Conservation (phyloP, 495 filamentous ascomycete genomes). For the Hypoxylon intermedium region DNA sequence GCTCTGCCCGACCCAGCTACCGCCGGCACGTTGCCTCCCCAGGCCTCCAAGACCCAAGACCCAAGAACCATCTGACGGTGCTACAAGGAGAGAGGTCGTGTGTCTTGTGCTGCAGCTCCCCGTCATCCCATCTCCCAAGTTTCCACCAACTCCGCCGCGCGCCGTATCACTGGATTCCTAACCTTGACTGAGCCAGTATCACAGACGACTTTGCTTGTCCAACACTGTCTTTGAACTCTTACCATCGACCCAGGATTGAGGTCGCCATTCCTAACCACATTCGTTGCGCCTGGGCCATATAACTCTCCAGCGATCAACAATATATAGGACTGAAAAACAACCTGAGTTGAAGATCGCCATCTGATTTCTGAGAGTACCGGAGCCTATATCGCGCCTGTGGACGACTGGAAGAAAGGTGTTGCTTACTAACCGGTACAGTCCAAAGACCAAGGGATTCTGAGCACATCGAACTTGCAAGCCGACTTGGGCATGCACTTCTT, state of each 20-base stretch:
- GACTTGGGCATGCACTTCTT: constrained; percentile 24
- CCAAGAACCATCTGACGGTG: constrained; percentile 42
- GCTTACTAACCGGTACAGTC: constrained; percentile 21
- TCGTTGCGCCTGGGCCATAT: constrained; percentile 29
- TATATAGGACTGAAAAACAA: constrained; percentile 11
- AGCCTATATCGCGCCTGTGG: constrained; percentile 12
- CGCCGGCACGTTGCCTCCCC: constrained; percentile 42
- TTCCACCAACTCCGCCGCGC: constrained; percentile 54
- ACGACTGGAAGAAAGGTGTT: constrained; percentile 23
- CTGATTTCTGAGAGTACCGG: constrained; percentile 9
- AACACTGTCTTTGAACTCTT: constrained; percentile 44
- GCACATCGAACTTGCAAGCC: constrained; percentile 19
- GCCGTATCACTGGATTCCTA: constrained; percentile 53
- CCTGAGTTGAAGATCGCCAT: constrained; percentile 4
- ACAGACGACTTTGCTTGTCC: constrained; percentile 57
- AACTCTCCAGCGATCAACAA: constrained; percentile 31
- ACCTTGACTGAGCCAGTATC: constrained; percentile 51
- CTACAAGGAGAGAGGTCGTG: constrained; percentile 46
- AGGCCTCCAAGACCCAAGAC: constrained; percentile 44
- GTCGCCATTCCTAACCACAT: constrained; percentile 30
- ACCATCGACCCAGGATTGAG: constrained; percentile 33
- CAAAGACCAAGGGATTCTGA: constrained; percentile 11
- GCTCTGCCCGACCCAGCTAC: constrained; percentile 42
- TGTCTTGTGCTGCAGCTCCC: constrained; percentile 52
- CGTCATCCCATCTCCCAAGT: constrained; percentile 48